A percentile compares a stretch with the other conserved stretches of the same genome.
Conservation (phyloP, 768 basidiomycete species). For the Dictyophora rubrovolvata region DNA sequence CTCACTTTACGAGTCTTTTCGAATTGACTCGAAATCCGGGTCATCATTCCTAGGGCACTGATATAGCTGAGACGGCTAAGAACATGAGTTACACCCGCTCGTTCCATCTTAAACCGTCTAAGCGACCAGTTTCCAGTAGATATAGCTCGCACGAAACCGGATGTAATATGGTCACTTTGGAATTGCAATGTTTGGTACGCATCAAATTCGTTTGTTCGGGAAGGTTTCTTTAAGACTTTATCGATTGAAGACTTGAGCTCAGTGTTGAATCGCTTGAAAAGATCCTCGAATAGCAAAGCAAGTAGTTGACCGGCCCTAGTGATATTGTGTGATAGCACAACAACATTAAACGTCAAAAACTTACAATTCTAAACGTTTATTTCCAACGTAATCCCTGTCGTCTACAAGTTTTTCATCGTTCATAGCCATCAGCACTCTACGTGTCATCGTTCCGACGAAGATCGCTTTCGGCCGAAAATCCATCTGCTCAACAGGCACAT, state of each 20-base stretch:
- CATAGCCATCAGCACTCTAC: slow-evolving; percentile 93
- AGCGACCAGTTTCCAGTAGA: slow-evolving; percentile 99
- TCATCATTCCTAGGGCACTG: slow-evolving; percentile 99
- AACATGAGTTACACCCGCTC: slow-evolving; percentile 97
- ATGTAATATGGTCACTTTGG: slow-evolving; percentile 91
- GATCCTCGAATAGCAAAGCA: slow-evolving; percentile 91
- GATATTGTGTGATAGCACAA: slow-evolving; percentile 9
- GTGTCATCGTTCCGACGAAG: slow-evolving; percentile 95
- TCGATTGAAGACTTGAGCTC: slow-evolving; percentile 93
- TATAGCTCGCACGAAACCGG: slow-evolving; percentile 93
- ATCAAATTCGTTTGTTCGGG: slow-evolving; percentile 89
- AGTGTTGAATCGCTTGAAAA: slow-evolving; percentile 97
- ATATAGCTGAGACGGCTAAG: slow-evolving; percentile 93
- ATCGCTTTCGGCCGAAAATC: slow-evolving; percentile 92
- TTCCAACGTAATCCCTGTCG: slow-evolving; percentile 97
- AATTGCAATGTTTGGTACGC: slow-evolving; percentile 92
- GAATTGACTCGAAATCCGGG: slow-evolving; percentile 95
- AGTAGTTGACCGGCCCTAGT: slow-evolving; percentile 88
- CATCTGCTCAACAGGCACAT: slow-evolving; percentile 82
- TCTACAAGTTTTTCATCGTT: slow-evolving; percentile 96
- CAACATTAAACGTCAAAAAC: slow-evolving; percentile 21
- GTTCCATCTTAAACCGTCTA: slow-evolving; percentile 99
- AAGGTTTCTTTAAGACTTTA: slow-evolving; percentile 93
- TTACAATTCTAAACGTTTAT: slow-evolving; percentile 95
- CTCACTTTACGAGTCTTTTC: slow-evolving; percentile 99